Evolutionary conservation across 768 basidiomycete species (phyloP), one percentile per base, ranked within the genome.

Genomic region (Suillus cothurnatus): DNA sequence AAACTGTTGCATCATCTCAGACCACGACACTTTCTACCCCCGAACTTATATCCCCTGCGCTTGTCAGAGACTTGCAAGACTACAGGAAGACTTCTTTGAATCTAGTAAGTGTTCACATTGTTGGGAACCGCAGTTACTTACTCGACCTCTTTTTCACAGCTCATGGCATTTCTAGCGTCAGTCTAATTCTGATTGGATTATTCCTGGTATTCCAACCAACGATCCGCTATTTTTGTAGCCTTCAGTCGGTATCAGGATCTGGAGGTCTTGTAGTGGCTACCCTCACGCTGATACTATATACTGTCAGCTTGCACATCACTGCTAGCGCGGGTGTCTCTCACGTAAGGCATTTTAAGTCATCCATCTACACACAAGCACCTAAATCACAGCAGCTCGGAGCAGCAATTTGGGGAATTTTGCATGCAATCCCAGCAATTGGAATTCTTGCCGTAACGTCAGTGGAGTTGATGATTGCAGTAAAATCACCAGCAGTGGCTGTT

Each of bases 111-210:
- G 26, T 43, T 38, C 61, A 28, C 15, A 21, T 17, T 60, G 11
- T 59, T 32, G 23, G 32, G 21, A 61, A 1, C 6, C n/a, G 15
- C 32, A 6, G 34, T 32, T 6, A 12, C 36, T 23, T 34, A n/a
- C 23, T 14, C 57, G 23, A 32, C 36, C 45, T 34, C 19, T 38
- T 41, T 36, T 7, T 55, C 12, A 56, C 53, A 77, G 76, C 72
- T 76, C 52, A 61, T 69, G 63, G 65, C 69, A n/a, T 73, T 76
- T 65, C 68, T 76, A 34, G 62, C 69, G 75, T 76, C 26, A 53
- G 75, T 64, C 15, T 3, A 57, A 49, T 34, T 31, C n/a, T 43
- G 23, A 49, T 21, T 11, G 6, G 7, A 41, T 41, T 28, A 14
- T 43, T 9, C 58, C 19, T 41, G 39, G 41, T 23, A 6, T 21